Conservation (phyloP, 495 filamentous ascomycete species). For the Echria macrotheca region DNA sequence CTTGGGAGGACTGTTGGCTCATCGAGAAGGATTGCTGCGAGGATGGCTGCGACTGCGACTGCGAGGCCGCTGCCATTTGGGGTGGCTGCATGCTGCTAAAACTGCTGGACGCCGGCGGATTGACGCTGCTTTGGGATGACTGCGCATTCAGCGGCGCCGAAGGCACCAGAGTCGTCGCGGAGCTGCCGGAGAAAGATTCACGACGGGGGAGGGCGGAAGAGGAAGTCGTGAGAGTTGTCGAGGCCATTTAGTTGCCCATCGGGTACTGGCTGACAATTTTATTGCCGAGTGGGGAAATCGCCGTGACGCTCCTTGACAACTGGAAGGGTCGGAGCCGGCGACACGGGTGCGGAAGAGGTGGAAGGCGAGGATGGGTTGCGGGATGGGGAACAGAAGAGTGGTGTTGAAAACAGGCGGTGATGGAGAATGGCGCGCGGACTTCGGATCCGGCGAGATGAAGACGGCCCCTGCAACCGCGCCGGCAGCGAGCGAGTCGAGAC, state of each 20-base stretch:
- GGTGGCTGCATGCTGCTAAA: constrained; percentile 22
- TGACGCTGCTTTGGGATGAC: constrained; percentile 2
- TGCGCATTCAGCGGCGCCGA: background rate
- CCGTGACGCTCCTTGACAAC: background rate
- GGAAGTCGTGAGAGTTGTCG: constrained; percentile 28
- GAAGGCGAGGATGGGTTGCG: too few relatives aligned
- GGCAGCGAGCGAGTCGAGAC: constrained; percentile 10
- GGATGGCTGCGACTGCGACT: constrained; percentile 39
- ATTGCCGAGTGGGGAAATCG: constrained; percentile 1
- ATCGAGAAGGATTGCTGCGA: constrained; percentile 48
- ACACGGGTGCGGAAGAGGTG: background rate
- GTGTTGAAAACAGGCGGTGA: too few relatives aligned
- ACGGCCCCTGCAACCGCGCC: constrained; percentile 14
- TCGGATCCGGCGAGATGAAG: constrained; percentile 1
- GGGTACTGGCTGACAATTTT: background rate
- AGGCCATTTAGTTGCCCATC: constrained; percentile 36
- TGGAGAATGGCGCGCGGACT: constrained; percentile 9
- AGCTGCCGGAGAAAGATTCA: constrained; percentile 32
- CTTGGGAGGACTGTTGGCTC: constrained; percentile 40
- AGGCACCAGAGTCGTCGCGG: constrained; percentile 23
- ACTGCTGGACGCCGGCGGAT: constrained; percentile 13
- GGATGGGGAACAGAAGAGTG: too few relatives aligned
- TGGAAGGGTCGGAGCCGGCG: background rate
- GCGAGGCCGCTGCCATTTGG: constrained; percentile 17
- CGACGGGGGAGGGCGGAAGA: constrained; percentile 18